Evolutionary conservation across 2,329 filamentous ascomycete species (phyloP).

Genomic region (Phoma sp.): DNA sequence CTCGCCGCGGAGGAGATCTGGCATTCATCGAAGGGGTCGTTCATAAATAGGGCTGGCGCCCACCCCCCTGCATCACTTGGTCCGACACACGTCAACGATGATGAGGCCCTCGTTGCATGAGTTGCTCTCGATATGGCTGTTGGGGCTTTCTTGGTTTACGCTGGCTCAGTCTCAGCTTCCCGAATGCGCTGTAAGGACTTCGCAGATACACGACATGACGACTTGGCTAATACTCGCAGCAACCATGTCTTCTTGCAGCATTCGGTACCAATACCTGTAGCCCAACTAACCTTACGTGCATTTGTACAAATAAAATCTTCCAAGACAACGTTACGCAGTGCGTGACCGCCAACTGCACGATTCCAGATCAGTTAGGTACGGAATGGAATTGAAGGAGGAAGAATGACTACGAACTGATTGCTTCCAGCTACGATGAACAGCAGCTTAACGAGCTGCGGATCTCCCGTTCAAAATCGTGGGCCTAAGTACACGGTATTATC

Average conservation of each 20-base stretch:
- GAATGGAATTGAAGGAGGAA: too few species aligned
- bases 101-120: too few species aligned
- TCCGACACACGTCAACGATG: too few species aligned
- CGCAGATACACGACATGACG: not conserved
- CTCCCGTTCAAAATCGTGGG: conserved; percentile 48
- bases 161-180: conserved; percentile 19
- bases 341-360: conserved; percentile 28
- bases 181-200: conserved; percentile 24
- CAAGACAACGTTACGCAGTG: conserved; percentile 31
- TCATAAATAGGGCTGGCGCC: too few species aligned
- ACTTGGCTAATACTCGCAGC: conserved; percentile 4
- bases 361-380: conserved; percentile 32
- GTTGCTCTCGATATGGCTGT: conserved; percentile 2
- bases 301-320: conserved; percentile 32
- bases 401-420: not conserved
- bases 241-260: conserved; percentile 11
- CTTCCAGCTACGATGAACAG: conserved; percentile 51
- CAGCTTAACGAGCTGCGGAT: conserved; percentile 50
- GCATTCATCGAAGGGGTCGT: too few species aligned
- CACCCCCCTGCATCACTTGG: too few species aligned
- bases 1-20: too few species aligned
- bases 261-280: conserved; percentile 27
- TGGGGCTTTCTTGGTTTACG: conserved; percentile 10
- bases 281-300: conserved; percentile 29
- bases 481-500: conserved; percentile 45